A percentile compares a stretch with the other conserved stretches of the same genome.
phyloP scores from a whole-genome alignment of 345 rosid genomes.

The Mercurialis annua region DNA sequence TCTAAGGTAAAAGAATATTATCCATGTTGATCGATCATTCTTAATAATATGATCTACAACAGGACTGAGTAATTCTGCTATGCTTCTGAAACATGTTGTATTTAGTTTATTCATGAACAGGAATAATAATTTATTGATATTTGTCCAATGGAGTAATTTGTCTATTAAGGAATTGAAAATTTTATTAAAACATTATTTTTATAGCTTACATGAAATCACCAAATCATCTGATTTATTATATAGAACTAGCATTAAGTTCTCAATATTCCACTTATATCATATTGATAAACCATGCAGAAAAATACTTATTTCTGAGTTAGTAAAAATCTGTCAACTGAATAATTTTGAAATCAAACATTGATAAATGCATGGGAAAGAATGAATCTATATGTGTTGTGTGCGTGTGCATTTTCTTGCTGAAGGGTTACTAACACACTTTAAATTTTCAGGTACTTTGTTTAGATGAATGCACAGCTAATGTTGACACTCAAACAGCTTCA shows the following conservation, averaged over 20 bases:
- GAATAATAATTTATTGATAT: background rate
- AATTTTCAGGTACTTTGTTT: slow-evolving; percentile 69
- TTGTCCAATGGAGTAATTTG: background rate
- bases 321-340: no score
- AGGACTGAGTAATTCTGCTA: background rate
- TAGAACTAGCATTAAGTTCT: background rate
- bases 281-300: no score
- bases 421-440: slow-evolving; percentile 2
- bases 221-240: no score
- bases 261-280: background rate
- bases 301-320: no score
- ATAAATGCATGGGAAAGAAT: background rate
- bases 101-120: background rate
- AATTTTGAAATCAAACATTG: no score
- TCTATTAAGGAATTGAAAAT: background rate
- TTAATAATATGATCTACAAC: background rate
- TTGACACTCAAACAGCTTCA: slow-evolving; percentile 74
- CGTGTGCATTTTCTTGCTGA: background rate
- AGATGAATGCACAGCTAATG: slow-evolving; percentile 90
- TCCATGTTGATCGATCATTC: background rate
- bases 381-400: background rate
- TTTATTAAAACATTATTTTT: background rate
- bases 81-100: background rate
- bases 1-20: slow-evolving; percentile 51
- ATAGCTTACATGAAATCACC: background rate